Conservation (phyloP, 2,329 filamentous ascomycete genomes). For the Fusarium sp. region DNA sequence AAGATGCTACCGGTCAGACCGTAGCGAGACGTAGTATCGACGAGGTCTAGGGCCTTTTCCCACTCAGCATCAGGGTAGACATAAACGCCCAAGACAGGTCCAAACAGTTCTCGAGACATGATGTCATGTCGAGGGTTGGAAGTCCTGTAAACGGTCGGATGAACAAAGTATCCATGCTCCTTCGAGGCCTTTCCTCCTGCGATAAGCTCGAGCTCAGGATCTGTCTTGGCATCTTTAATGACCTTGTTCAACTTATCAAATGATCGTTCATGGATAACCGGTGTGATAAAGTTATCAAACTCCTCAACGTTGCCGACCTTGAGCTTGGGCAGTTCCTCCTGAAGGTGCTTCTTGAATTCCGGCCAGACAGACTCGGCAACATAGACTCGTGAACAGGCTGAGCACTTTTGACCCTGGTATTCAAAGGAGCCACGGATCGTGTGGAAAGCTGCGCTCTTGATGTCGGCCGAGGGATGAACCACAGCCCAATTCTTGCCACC, state of each 20-base stretch:
- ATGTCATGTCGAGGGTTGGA: background rate
- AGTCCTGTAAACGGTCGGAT: background rate
- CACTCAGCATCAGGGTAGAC: background rate
- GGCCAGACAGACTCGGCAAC: background rate
- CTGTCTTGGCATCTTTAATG: background rate
- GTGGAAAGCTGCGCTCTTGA: background rate
- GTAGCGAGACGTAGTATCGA: background rate
- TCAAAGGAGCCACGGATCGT: conserved; percentile 1
- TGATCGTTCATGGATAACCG: background rate
- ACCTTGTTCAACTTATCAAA: background rate
- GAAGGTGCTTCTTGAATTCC: background rate
- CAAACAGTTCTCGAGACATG: background rate
- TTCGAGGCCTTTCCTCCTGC: background rate
- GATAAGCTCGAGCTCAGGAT: background rate
- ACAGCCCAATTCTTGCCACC: conserved; percentile 68
- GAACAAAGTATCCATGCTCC: background rate
- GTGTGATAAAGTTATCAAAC: background rate
- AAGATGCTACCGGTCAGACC: background rate
- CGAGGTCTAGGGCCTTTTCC: background rate
- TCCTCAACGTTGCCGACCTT: background rate
- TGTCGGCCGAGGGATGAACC: conserved; percentile 51
- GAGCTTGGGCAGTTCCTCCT: background rate
- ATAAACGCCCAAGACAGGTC: background rate
- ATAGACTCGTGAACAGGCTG: background rate
- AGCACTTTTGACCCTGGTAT: conserved; percentile 5